Conservation (phyloP, 176 grass and related monocot genomes). For the Ananas comosus region DNA sequence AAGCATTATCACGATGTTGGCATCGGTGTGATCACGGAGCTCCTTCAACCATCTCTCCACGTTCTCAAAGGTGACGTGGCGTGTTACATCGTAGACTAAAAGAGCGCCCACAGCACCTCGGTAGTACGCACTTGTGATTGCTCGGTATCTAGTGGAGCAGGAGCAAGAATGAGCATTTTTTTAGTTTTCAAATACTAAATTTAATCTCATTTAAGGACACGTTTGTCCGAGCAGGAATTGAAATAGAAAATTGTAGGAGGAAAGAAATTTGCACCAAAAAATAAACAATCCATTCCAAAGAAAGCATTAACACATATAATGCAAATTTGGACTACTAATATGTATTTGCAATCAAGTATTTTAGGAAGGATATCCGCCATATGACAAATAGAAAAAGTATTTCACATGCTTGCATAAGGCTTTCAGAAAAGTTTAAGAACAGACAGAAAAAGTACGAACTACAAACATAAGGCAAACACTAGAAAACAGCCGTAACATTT, state of each 20-base stretch:
- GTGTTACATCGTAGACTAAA: constrained; percentile 58
- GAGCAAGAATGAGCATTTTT: not conserved
- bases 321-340: not conserved
- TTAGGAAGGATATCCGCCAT: too few species aligned
- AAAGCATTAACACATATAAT: not conserved
- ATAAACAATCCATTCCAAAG: not conserved
- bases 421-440: too few species aligned
- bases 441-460: too few species aligned
- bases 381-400: too few species aligned
- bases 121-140: constrained; percentile 68
- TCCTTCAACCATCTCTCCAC: constrained; percentile 53
- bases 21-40: constrained; percentile 58
- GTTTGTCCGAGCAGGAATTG: not conserved
- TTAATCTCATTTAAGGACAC: too few species aligned
- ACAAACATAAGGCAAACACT: too few species aligned
- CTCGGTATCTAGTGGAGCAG: constrained; percentile 36
- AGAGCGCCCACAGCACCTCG: constrained; percentile 57
- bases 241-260: not conserved
- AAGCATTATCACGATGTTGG: constrained; percentile 62
- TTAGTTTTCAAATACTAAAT: too few species aligned
- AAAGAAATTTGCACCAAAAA: not conserved
- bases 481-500: too few species aligned
- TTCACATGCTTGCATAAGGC: too few species aligned
- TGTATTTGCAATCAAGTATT: not conserved
- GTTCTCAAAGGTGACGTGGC: constrained; percentile 54